phyloP scores from a whole-genome alignment of 148 eudicot species.

The Rhododendron vialii region DNA sequence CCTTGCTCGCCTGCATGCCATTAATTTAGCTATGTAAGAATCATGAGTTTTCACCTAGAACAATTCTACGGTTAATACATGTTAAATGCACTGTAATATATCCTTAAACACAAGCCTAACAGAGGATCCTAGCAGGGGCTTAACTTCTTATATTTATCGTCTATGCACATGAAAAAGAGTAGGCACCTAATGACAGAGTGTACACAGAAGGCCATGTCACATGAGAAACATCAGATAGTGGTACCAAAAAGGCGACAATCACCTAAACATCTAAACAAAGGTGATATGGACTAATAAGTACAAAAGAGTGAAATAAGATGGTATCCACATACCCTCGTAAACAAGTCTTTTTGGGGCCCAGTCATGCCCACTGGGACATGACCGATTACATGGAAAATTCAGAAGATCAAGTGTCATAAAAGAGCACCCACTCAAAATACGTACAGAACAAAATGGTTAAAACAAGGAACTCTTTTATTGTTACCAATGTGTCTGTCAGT shows the following conservation, averaged over 20 bases:
- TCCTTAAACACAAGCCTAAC: not conserved
- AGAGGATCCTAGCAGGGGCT: not conserved
- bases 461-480: not conserved
- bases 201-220: not conserved
- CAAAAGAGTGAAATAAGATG: not conserved
- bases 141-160: not conserved
- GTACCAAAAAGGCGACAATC: not conserved
- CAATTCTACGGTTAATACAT: not conserved
- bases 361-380: not conserved
- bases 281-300: not conserved
- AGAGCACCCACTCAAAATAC: not conserved
- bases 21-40: not conserved
- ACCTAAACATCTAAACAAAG: not conserved
- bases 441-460: not conserved
- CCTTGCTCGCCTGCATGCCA: slow-evolving; percentile 60
- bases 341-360: not conserved
- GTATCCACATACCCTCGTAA: not conserved
- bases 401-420: not conserved
- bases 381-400: not conserved
- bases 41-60: not conserved
- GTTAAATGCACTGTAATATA: not conserved
- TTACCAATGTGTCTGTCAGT: not conserved
- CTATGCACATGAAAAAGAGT: too few species aligned
- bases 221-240: not conserved
- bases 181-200: not conserved